These are phyloP conservation scores for Bauhinia variegata DNA, from an alignment of 306 rosid species.

Conservation along the genomic window DNA sequence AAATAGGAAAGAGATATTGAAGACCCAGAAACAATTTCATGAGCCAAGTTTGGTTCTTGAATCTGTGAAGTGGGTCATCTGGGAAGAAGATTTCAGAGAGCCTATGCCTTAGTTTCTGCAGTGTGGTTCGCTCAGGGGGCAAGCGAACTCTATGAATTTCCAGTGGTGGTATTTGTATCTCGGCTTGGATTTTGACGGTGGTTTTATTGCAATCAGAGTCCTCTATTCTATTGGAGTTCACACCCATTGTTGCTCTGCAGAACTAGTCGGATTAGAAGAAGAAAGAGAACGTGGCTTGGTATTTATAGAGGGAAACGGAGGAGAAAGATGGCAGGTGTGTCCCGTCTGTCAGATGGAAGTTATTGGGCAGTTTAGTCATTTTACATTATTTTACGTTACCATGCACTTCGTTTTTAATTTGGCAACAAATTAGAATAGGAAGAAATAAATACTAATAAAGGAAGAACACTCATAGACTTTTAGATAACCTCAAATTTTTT, in stretches of 20 bases:
- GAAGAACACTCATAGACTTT: no score
- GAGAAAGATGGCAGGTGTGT: not conserved
- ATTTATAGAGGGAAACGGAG: slow-evolving; percentile 53
- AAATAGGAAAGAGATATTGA: slow-evolving; percentile 77
- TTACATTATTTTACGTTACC: not conserved
- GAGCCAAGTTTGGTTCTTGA: slow-evolving; percentile 64
- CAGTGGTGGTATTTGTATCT: slow-evolving; percentile 42
- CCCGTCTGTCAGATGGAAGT: slow-evolving; percentile 26
- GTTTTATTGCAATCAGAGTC: slow-evolving; percentile 45
- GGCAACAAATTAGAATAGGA: no score
- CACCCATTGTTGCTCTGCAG: slow-evolving; percentile 54
- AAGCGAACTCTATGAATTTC: slow-evolving; percentile 69
- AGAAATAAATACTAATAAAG: no score
- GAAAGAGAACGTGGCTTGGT: slow-evolving; percentile 13
- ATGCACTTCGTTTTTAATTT: no score
- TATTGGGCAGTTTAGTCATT: slow-evolving; percentile 37
- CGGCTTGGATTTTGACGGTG: slow-evolving; percentile 49
- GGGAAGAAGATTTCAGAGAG: slow-evolving; percentile 87
- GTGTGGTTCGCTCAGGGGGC: slow-evolving; percentile 68
- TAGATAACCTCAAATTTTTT: no score
- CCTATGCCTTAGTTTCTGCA: slow-evolving; percentile 65
- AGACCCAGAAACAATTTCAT: slow-evolving; percentile 62
- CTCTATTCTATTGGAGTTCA: slow-evolving; percentile 73
- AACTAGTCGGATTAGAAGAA: slow-evolving; percentile 16
- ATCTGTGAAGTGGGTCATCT: slow-evolving; percentile 74